Percentiles rank a stretch among this genome's conserved stretches.
Conservation (phyloP, 768 basidiomycete genomes). For the Leccinum boreale region DNA sequence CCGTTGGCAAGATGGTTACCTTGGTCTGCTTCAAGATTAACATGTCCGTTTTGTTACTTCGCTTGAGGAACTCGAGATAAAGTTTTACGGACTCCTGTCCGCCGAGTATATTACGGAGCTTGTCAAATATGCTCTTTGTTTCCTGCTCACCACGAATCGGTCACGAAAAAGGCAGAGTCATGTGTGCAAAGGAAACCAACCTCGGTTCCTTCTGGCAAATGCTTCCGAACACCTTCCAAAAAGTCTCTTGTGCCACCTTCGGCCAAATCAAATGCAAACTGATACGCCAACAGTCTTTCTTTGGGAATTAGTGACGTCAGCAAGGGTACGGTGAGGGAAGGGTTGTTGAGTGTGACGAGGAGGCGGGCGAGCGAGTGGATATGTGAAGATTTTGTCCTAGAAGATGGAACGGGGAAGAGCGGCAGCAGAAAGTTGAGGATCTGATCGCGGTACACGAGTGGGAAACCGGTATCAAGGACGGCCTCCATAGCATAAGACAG, state of each 20-base stretch:
- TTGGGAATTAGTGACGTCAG: slow-evolving; percentile 67
- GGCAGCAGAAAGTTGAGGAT: slow-evolving; percentile 76
- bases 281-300: slow-evolving; percentile 81
- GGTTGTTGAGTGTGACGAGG: slow-evolving; percentile 82
- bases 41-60: slow-evolving; percentile 91
- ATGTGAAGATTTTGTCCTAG: slow-evolving; percentile 71
- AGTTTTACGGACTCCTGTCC: slow-evolving; percentile 92
- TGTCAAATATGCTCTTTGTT: slow-evolving; percentile 63
- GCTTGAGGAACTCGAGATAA: slow-evolving; percentile 92
- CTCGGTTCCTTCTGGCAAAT: slow-evolving; percentile 64
- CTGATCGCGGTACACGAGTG: slow-evolving; percentile 79
- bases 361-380: slow-evolving; percentile 83
- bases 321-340: slow-evolving; percentile 73
- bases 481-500: slow-evolving; percentile 92
- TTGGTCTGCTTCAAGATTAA: slow-evolving; percentile 91
- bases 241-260: slow-evolving; percentile 95
- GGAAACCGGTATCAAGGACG: slow-evolving; percentile 85
- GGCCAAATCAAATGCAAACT: slow-evolving; percentile 92
- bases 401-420: slow-evolving; percentile 77
- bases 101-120: slow-evolving; percentile 77
- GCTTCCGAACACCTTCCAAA: slow-evolving; percentile 68
- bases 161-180: slow-evolving; percentile 3
- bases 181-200: slow-evolving; percentile 36
- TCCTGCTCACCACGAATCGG: slow-evolving; percentile 36
- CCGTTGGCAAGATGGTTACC: slow-evolving; percentile 37